Evolutionary conservation across 1,284 basidiomycete genomes (phyloP).

Genomic region (Farysia itapuensis): DNA sequence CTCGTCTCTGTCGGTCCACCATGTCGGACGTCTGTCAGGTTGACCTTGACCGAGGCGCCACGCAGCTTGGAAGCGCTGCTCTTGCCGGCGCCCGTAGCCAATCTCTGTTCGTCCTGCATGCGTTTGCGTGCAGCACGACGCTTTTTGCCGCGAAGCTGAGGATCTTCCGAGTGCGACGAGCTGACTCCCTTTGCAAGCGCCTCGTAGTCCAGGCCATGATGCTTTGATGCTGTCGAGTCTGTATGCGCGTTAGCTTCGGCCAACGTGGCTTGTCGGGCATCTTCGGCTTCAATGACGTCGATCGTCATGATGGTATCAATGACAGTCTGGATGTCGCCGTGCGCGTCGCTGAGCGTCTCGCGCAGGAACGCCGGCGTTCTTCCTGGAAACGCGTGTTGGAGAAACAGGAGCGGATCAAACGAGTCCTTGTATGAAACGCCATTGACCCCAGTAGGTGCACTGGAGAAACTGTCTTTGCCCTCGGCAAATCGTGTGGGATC

Average conservation of each 20-base stretch:
- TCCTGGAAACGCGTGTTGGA: conserved; percentile 40
- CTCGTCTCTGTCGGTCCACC: conserved; percentile 5
- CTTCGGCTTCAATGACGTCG: conserved; percentile 44
- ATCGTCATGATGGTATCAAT: conserved; percentile 48
- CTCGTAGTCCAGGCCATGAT: conserved; percentile 36
- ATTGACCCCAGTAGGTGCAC: background rate
- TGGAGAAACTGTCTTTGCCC: background rate
- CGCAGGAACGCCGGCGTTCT: conserved; percentile 34
- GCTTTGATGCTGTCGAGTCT: background rate
- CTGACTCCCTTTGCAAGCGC: conserved; percentile 18
- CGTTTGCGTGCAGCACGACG: conserved; percentile 21
- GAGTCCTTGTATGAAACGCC: background rate
- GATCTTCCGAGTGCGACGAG: conserved; percentile 1
- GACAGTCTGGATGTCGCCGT: conserved; percentile 35
- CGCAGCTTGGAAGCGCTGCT: background rate
- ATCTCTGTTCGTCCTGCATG: conserved; percentile 20
- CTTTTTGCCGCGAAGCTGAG: conserved; percentile 33
- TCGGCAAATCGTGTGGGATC: background rate
- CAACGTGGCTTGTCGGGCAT: conserved; percentile 12
- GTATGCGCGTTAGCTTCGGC: background rate
- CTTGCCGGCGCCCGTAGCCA: background rate
- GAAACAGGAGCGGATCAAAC: conserved; percentile 33
- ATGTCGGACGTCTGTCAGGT: conserved; percentile 48
- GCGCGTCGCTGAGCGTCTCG: conserved; percentile 27
- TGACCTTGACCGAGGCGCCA: conserved; percentile 22